These are phyloP conservation scores for Cadophora gregata DNA, from an alignment of 2,329 filamentous ascomycete genomes.

Conservation along the genomic window DNA sequence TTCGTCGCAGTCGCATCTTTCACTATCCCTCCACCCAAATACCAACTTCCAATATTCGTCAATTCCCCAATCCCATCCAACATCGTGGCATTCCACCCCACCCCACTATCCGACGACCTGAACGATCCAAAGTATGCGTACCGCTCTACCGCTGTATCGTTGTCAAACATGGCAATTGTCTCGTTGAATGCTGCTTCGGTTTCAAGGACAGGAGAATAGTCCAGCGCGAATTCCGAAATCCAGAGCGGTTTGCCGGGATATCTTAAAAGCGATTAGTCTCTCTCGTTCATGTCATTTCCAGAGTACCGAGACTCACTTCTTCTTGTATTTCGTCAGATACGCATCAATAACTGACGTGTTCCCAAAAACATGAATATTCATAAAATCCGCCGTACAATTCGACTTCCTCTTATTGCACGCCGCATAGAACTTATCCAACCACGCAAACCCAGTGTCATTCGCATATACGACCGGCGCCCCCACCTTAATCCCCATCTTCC, in stretches of 20 bases:
- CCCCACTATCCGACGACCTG: constrained; percentile 15
- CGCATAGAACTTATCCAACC: constrained; percentile 69
- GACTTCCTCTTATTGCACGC: constrained; percentile 59
- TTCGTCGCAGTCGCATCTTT: not conserved
- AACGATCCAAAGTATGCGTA: constrained; percentile 29
- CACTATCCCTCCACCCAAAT: constrained; percentile 16
- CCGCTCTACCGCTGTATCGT: constrained; percentile 21
- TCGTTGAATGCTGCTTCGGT: constrained; percentile 22
- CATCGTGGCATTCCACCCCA: constrained; percentile 21
- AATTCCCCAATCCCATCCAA: constrained; percentile 14
- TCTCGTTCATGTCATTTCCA: not conserved
- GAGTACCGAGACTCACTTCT: constrained; percentile 17
- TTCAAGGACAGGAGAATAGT: constrained; percentile 1
- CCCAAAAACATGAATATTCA: constrained; percentile 71
- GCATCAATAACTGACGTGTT: constrained; percentile 43
- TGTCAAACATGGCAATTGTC: constrained; percentile 24
- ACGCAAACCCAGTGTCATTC: constrained; percentile 63
- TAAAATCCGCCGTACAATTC: constrained; percentile 66
- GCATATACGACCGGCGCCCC: constrained; percentile 54
- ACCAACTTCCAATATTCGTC: constrained; percentile 26
- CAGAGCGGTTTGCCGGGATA: constrained; percentile 21
- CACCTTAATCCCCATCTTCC: constrained; percentile 66
- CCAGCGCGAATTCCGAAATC: constrained; percentile 19
- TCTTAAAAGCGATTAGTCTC: not conserved
- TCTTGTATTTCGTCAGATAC: constrained; percentile 21